Evolutionary conservation across 768 basidiomycete species (phyloP), one percentile per base, ranked within the genome.

Genomic region (Trametes coccinea): DNA sequence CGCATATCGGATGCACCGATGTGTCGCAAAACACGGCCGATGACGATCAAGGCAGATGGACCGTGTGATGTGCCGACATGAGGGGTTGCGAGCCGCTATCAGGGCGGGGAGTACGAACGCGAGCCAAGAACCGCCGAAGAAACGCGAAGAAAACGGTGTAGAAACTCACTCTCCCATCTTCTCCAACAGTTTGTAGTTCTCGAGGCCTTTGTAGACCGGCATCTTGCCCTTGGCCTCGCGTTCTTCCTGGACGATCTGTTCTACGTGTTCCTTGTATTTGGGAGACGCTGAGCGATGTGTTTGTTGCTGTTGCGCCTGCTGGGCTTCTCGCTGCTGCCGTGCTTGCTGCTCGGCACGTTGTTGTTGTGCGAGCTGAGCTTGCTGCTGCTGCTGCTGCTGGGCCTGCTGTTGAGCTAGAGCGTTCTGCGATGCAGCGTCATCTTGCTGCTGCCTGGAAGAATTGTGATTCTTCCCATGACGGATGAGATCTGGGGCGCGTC

Each of bases 111-210:
- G 34, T 1, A 11, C 34, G 34, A 11, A 11, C 34, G 11, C 34
- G 34, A 37, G 11, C 34, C 11, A 37, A 11, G 16, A 7, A 17
- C 10, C 34, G 29, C 34, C 30, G 4, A 22, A 5, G 17, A 45
- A 13, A 5, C 14, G 33, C 17, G 52, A 46, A 27, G 16, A 30
- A 49, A 34, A 58, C 17, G 30, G n/a, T 6, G 41, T 14, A 33
- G 50, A 55, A 40, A 88, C 93, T 74, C 64, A 95, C 93, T 95
- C 93, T 80, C 93, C 93, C 93, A 94, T 95, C 81, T 93, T 93
- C 55, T 89, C 85, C 6, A 90, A 51, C 16, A 95, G 80, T 62
- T 80, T 82, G 73, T 84, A 95, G 65, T 84, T 82, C 72, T 95
- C 93, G 30, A 95, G 84, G 14, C 93, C 95, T 69, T 85, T 85